Evolutionary conservation across 2,329 filamentous ascomycete species (phyloP), one percentile per base, ranked within the genome.

Genomic region (Xylariaceae sp.): DNA sequence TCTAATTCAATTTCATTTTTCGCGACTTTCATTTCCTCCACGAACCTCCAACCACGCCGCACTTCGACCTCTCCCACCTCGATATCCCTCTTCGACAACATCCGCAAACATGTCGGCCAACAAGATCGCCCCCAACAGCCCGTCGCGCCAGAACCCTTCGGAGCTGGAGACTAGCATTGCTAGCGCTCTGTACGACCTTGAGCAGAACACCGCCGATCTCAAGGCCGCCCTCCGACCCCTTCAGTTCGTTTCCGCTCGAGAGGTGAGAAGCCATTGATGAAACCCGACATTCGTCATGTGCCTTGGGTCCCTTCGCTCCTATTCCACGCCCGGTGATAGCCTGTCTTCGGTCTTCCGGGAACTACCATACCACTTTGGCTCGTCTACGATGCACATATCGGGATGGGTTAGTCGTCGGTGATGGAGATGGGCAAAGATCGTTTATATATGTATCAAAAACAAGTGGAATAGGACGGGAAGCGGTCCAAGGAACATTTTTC

Each of bases 171-270:
- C 81, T 73, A 88, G 78, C 81, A 94, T 98, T 71, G 93, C 93
- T 71, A 87, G 85, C 75, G 93, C 93, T 76, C 88, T 98, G 58
- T 94, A 86, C 80, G 93, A 98, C 68, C 88, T 98, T 75, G 93
- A 98, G 89, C 90, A 84, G 79, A 96, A 96, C 85, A 95, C 93
- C 68, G 79, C 89, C 71, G 93, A 98, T 76, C 87, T 98, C 76
- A 95, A 91, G 87, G 82, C 81, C 66, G 86, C 89, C 62, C 86
- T 98, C 69, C 86, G 93, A 68, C 93, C 93, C 73, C 85, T 98
- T 75, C 93, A 98, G 83, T 90, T 98, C 75, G 88, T 94, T 72
- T 95, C 88, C 76, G 93, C 93, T 71, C 89, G 90, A 74, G 93
- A 98, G 91, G 93, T 98, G 86, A 89, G 89, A 83, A 69, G 26